Evolutionary conservation across 2,329 filamentous ascomycete species (phyloP).

Genomic region (Magnaporthales sp.): DNA sequence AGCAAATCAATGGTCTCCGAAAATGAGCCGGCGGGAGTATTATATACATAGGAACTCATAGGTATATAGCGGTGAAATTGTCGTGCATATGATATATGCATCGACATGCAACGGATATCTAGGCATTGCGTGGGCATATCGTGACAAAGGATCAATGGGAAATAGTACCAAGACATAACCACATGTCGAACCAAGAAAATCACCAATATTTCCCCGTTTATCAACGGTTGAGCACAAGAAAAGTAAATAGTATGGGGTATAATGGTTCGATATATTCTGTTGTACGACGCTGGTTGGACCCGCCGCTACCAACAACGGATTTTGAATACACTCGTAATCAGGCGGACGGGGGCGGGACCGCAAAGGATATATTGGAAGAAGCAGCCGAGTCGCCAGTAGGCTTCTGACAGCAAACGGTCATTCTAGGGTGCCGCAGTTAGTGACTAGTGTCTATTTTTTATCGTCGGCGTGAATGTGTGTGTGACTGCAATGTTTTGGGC

Average conservation of each 20-base stretch:
- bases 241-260: not conserved
- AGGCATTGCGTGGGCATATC: not conserved
- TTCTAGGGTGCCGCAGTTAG: not conserved
- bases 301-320: not conserved
- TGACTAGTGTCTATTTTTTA: not conserved
- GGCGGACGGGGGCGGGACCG: not conserved
- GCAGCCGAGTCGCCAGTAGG: not conserved
- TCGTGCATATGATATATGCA: not conserved
- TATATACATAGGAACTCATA: not conserved
- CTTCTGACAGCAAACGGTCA: constrained; percentile 1
- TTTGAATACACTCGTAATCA: not conserved
- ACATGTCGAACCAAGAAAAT: not conserved
- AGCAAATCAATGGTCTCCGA: not conserved
- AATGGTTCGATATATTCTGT: not conserved
- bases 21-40: not conserved
- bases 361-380: constrained; percentile 1
- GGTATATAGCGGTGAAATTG: not conserved
- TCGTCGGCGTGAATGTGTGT: too few species aligned
- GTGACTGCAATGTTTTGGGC: too few species aligned
- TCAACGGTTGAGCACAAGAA: not conserved
- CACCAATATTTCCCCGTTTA: not conserved
- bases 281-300: not conserved
- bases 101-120: not conserved
- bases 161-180: not conserved
- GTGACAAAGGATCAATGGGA: not conserved